Evolutionary conservation across 2,329 filamentous ascomycete species (phyloP), one percentile per base, ranked within the genome.

Genomic region (Exophiala dermatitidis): DNA sequence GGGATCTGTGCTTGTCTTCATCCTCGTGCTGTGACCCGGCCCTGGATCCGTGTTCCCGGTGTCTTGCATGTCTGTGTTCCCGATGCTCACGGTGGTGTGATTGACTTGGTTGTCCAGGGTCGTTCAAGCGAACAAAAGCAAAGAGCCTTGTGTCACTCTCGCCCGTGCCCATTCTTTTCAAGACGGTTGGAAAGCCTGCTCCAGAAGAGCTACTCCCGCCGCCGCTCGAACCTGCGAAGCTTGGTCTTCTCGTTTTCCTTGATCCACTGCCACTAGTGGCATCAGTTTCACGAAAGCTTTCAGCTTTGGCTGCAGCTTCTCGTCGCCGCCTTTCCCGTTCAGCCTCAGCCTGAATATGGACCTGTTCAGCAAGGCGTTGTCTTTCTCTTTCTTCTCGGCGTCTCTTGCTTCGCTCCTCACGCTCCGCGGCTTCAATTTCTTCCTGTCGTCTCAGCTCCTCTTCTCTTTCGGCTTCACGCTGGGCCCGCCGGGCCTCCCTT

Each of bases 61-160:
- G 41, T 28, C 34, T 48, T 38, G 49, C 49, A 28, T 52, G 42
- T 32, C 40, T 46, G 33, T 50, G 43, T 34, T 53, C 50, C n/a
- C 45, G 49, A 37, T 52, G 48, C 8, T 49, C 49, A 19, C 45
- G 48, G 28, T 54, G 38, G 43, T 46, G 41, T 28, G 45, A 46
- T 50, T 48, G 45, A 31, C 37, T 38, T n/a, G 50, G 36, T 26
- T 46, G 19, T 2, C 49, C 47, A 4, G 47, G 45, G 4, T 52
- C 47, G 34, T 60, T 60, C 9, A 54, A 41, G 38, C 49, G 72
- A 12, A 73, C 58, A 48, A 65, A 68, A 34, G 73, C 62, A 10
- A 72, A 62, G n/a, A 67, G 70, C 33, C 68, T 66, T 31, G 67
- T 70, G 47, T 72, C 67, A 3, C 70, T 71, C 40, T 71, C 65